Evolutionary conservation across 352 stramenopile species (phyloP), one percentile per base, ranked within the genome.

Genomic region (Phytophthora hybrid): DNA sequence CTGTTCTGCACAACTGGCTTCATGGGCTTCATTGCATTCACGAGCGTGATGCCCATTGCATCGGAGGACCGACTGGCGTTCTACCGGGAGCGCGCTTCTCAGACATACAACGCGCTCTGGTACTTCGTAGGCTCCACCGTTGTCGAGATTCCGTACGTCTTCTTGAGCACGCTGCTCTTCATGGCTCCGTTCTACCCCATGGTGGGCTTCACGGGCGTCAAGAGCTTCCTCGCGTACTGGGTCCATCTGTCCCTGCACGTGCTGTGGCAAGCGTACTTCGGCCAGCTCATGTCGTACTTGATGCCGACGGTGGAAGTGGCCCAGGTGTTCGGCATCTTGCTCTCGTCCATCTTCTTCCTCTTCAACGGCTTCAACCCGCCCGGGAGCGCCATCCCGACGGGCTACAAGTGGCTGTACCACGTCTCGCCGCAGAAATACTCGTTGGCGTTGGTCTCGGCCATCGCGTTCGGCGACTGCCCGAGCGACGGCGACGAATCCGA

Each of bases 1-100:
- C 85, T 97, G 23, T 98, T 94, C 65, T 70, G 90, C 9, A 84
- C 82, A 9, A 84, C 88, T 9, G 58, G 88, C 37, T 97, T 97
- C 64, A 76, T 94, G 23, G 74, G 79, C 7, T 62, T 75, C 51
- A 37, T 47, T 18, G 55, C 66, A 8, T 75, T 75, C 47, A 75
- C 34, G 56, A 75, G 69, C 26, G 58, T 52, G 3, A 23, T 75
- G 8, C 69, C 69, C 1, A 46, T 75, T 26, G 55, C 61, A 0
- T 56, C 66, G 2, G 31, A 75, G 19, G 69, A 75, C n/a, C 61
- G 69, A 31, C 32, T 49, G 9, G 60, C 34, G 0, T 74, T 71
- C 46, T 74, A 74, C 37, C 61, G 68, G 5, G 68, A 74, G 49
- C 68, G 68, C 5, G 65, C 68, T 1, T 32, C 60, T 10, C 68